These are phyloP conservation scores for Leishmania tropica DNA, from an alignment of 208 protist species.

Conservation along the genomic window DNA sequence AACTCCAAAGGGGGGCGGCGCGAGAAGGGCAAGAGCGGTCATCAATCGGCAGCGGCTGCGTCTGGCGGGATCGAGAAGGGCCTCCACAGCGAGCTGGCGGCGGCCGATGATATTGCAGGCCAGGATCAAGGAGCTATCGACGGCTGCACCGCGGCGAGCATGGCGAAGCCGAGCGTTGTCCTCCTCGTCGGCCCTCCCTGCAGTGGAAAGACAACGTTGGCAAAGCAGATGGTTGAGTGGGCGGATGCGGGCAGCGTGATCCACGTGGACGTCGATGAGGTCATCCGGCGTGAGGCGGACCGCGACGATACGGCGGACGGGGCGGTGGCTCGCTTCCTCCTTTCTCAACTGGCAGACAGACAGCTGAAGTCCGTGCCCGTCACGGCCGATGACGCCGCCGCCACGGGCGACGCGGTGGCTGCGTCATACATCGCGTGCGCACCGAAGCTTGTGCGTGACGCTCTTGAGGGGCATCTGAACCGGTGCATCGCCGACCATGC, in stretches of 20 bases:
- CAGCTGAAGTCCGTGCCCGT: neutral
- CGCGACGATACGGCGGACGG: slow-evolving; percentile 74
- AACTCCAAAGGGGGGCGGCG: slow-evolving; percentile 9
- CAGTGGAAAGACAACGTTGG: slow-evolving; percentile 76
- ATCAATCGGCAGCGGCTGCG: neutral
- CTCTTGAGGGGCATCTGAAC: slow-evolving; percentile 31
- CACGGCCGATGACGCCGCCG: neutral
- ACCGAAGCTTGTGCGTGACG: slow-evolving; percentile 32
- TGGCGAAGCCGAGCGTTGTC: slow-evolving; percentile 28
- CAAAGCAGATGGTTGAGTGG: slow-evolving; percentile 34
- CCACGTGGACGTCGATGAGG: slow-evolving; percentile 55
- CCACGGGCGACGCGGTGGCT: slow-evolving; percentile 4
- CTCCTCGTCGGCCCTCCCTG: slow-evolving; percentile 82
- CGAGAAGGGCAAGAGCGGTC: slow-evolving; percentile 13
- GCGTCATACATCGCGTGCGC: slow-evolving; percentile 17
- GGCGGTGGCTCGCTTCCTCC: slow-evolving; percentile 68
- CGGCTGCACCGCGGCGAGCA: neutral
- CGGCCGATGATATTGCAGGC: neutral
- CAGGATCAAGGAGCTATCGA: neutral
- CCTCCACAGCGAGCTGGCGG: neutral
- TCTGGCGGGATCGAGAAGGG: neutral
- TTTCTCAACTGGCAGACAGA: slow-evolving; percentile 22
- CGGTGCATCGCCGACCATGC: slow-evolving; percentile 6
- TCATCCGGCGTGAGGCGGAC: slow-evolving; percentile 59
- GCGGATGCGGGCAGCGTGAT: slow-evolving; percentile 12